phyloP scores from a whole-genome alignment of 106 monocot genomes.

The Apostasia shenzhenica region DNA sequence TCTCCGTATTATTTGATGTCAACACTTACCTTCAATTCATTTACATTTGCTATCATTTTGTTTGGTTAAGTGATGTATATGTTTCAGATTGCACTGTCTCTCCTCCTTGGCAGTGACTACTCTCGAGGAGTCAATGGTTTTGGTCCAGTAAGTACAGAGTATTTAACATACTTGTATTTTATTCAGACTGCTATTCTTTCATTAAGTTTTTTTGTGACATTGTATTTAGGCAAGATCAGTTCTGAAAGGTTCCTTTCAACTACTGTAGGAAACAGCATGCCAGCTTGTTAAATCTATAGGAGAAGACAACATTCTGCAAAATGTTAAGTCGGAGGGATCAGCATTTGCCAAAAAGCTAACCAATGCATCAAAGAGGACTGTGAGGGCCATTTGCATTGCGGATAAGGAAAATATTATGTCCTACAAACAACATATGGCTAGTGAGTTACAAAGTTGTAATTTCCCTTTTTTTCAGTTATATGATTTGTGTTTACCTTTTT shows the following conservation, averaged over 20 bases:
- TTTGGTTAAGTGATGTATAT: neutral
- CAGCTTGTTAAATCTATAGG: conserved; percentile 76
- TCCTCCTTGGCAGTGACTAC: conserved; percentile 93
- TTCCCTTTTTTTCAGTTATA: no score
- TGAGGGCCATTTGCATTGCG: conserved; percentile 3
- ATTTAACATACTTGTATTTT: neutral
- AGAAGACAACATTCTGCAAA: conserved; percentile 43
- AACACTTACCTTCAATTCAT: neutral
- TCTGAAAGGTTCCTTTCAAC: neutral
- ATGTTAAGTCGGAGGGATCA: conserved; percentile 45
- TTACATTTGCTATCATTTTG: neutral
- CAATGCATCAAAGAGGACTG: conserved; percentile 23
- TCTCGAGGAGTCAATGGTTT: conserved; percentile 71
- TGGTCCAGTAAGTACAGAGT: conserved; percentile 56
- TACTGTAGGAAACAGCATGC: conserved; percentile 73
- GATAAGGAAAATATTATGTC: conserved; percentile 25
- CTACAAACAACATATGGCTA: conserved; percentile 6
- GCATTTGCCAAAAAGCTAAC: conserved; percentile 31
- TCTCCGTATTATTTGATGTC: no score
- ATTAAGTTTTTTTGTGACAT: neutral
- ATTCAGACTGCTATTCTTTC: neutral
- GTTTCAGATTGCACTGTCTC: conserved; percentile 66
- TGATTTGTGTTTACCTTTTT: no score
- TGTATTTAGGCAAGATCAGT: neutral
- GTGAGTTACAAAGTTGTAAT: conserved; percentile 12